These are phyloP conservation scores for Fragaria iinumae DNA, from an alignment of 306 rosid genomes.

Conservation along the genomic window DNA sequence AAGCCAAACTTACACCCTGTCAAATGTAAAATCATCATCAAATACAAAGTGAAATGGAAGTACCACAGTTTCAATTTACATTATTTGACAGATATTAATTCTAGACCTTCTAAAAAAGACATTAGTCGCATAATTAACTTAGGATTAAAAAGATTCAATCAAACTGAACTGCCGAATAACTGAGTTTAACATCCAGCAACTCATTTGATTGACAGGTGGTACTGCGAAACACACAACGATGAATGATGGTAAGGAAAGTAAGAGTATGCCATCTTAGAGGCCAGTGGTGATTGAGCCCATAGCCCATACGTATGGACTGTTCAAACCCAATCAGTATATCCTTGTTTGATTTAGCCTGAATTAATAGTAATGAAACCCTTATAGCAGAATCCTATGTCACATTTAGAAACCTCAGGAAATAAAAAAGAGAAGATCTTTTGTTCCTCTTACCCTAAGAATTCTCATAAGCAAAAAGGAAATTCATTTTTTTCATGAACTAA, in stretches of 20 bases:
- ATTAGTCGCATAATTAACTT: not conserved
- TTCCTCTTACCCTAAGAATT: too few relatives aligned
- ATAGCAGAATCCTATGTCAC: not conserved
- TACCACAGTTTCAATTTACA: not conserved
- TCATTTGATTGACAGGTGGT: not conserved
- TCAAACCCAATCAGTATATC: not conserved
- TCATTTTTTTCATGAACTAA: too few relatives aligned
- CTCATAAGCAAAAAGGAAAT: too few relatives aligned
- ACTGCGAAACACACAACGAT: not conserved
- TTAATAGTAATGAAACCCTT: not conserved
- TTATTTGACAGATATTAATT: not conserved
- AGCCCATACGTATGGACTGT: not conserved
- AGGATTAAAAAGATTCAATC: not conserved
- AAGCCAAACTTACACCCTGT: not conserved
- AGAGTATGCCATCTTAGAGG: not conserved
- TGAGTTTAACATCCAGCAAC: not conserved
- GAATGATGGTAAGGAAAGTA: not conserved
- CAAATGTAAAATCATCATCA: not conserved
- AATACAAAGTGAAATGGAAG: not conserved
- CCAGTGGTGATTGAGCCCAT: not conserved
- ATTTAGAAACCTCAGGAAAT: too few relatives aligned
- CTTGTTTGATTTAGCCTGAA: not conserved
- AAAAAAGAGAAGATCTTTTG: too few relatives aligned
- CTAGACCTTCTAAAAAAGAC: not conserved
- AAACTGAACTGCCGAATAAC: not conserved